Evolutionary conservation across 2,329 filamentous ascomycete species (phyloP).

Genomic region (Alternaria incomplexa): DNA sequence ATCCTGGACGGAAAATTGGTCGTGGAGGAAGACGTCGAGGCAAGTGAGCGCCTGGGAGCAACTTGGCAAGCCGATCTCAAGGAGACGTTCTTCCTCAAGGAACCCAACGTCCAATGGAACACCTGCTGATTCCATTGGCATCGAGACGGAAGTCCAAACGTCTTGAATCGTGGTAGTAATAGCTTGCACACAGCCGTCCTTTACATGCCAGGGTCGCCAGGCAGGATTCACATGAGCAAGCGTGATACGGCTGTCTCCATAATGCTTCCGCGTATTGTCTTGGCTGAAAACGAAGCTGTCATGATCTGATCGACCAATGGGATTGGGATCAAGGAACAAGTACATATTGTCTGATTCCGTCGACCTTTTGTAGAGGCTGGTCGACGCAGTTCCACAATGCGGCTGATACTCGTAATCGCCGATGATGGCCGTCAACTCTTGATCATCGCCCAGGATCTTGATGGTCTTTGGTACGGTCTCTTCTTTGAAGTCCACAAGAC

Average conservation of each 20-base stretch:
- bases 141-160: too few relatives aligned
- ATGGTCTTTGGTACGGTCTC: slow-evolving; percentile 55
- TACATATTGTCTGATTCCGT: slow-evolving; percentile 50
- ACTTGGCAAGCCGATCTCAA: neutral
- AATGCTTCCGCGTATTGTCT: slow-evolving; percentile 54
- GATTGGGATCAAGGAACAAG: slow-evolving; percentile 64
- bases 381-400: slow-evolving; percentile 63
- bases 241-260: slow-evolving; percentile 54
- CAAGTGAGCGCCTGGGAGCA: slow-evolving; percentile 29
- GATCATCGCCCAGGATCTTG: slow-evolving; percentile 46
- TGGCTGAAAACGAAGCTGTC: slow-evolving; percentile 66
- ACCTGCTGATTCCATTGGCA: too few relatives aligned
- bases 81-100: neutral
- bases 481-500: slow-evolving; percentile 46
- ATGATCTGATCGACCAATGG: slow-evolving; percentile 52
- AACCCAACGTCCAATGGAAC: too few relatives aligned
- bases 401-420: slow-evolving; percentile 61
- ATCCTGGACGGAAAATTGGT: too few relatives aligned
- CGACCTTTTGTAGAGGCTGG: slow-evolving; percentile 59
- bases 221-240: slow-evolving; percentile 53
- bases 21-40: too few relatives aligned
- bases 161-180: too few relatives aligned
- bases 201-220: slow-evolving; percentile 39
- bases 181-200: neutral
- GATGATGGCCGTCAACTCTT: slow-evolving; percentile 43